Evolutionary conservation across 2,329 filamentous ascomycete genomes (phyloP).

Genomic region (Aureobasidium sp.): DNA sequence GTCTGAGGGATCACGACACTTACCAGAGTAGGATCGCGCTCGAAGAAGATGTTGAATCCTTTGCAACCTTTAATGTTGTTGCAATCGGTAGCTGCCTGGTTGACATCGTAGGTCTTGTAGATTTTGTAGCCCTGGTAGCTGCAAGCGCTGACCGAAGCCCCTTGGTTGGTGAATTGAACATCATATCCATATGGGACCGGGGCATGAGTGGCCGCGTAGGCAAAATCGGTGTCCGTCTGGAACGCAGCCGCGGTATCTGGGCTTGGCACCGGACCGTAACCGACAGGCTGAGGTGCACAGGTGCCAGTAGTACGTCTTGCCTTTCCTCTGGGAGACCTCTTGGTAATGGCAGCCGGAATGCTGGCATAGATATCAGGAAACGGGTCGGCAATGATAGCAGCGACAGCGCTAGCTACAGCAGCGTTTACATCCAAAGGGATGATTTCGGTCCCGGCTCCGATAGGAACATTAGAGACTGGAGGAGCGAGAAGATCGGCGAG

Average conservation of each 20-base stretch:
- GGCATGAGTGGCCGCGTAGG: not conserved
- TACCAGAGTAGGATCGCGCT: conserved; percentile 26
- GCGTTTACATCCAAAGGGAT: not conserved
- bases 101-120: conserved; percentile 24
- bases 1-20: not conserved
- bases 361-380: not conserved
- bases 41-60: conserved; percentile 30
- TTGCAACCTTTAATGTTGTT: conserved; percentile 22
- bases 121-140: conserved; percentile 25
- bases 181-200: too few relatives aligned
- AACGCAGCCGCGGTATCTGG: not conserved
- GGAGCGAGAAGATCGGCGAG: not conserved
- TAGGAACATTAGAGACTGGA: not conserved
- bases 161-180: not conserved
- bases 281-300: not conserved
- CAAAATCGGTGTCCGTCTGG: not conserved
- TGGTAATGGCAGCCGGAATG: not conserved
- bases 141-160: conserved; percentile 6
- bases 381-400: not conserved
- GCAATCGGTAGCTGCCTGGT: conserved; percentile 24
- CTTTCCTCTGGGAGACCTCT: not conserved
- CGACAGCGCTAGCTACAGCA: not conserved
- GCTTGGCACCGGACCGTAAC: not conserved
- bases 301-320: not conserved
- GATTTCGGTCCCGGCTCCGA: not conserved